Evolutionary conservation across 164 flowering plant genomes (phyloP), one percentile per base, ranked within the genome.

Genomic region (Santalum album): DNA sequence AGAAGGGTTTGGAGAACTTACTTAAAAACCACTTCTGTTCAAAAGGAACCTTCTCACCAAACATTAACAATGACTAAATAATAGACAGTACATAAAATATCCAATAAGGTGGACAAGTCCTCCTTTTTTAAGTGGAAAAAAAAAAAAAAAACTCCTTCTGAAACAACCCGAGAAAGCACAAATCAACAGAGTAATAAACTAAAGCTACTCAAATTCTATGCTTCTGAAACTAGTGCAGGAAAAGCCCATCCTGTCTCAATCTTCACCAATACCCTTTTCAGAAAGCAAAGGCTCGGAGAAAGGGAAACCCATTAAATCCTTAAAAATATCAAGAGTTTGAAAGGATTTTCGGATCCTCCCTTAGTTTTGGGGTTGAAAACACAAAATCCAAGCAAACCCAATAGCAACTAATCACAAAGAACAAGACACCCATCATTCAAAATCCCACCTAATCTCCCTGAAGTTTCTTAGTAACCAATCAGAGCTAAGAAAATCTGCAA

Each of bases 221-320:
- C 40, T 19, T 34, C 64, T 17, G n/a, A 48, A 44, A 27, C 35
- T 1, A 42, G 25, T n/a, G n/a, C n/a, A n/a, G n/a, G 25, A 51
- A 64, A 69, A 57, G n/a, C n/a, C n/a, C n/a, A n/a, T n/a, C n/a
- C n/a, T 61, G 61, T 70, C 74, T 52, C 63, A 66, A 70, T 59
- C 74, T 70, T 70, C 68, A 66, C 25, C 55, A 58, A 53, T 18
- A 66, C 61, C 55, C 66, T 23, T 58, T 32, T 51, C 39, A 44
- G 20, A n/a, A n/a, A n/a, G n/a, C n/a, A n/a, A n/a, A n/a, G n/a
- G n/a, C n/a, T n/a, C n/a, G n/a, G n/a, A n/a, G n/a, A n/a, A n/a
- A n/a, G n/a, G n/a, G n/a, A n/a, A 48, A 4, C 22, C 42, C 63
- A 39, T 46, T 29, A 26, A 60, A 61, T 52, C 54, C 61, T 54